These are phyloP conservation scores for Alloteropsis semialata DNA, from an alignment of 176 grass and related monocot species.

Conservation along the genomic window DNA sequence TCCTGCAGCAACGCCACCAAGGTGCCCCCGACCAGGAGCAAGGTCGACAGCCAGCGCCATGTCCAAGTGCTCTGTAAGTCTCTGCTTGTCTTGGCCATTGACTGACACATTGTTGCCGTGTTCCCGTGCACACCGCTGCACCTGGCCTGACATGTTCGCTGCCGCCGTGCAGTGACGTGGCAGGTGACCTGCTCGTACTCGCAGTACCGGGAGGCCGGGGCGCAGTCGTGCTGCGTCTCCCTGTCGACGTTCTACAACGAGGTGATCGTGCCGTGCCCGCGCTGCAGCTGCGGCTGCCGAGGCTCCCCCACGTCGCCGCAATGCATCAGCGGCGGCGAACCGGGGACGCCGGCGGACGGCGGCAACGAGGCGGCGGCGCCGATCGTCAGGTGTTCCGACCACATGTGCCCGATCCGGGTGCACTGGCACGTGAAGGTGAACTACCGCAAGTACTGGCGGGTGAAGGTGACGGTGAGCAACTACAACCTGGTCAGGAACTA, in stretches of 20 bases:
- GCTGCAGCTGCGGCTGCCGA: constrained; percentile 53
- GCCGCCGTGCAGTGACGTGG: constrained; percentile 61
- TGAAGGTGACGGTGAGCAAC: constrained; percentile 64
- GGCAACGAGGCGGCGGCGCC: not conserved
- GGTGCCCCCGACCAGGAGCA: constrained; percentile 41
- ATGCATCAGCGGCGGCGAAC: constrained; percentile 35
- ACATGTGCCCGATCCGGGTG: constrained; percentile 75
- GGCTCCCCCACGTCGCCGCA: not conserved
- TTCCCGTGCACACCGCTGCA: not conserved
- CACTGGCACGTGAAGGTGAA: constrained; percentile 81
- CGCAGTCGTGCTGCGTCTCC: constrained; percentile 64
- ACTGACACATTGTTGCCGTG: not conserved
- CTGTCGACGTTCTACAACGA: constrained; percentile 64
- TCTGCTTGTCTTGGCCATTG: not conserved
- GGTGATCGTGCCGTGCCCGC: constrained; percentile 58
- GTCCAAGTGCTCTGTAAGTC: constrained; percentile 50
- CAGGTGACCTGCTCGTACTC: constrained; percentile 65
- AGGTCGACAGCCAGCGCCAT: constrained; percentile 5
- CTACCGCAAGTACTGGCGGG: constrained; percentile 72
- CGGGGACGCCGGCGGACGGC: not conserved
- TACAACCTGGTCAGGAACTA: constrained; percentile 60
- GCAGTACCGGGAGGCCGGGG: constrained; percentile 53
- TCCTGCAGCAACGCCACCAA: constrained; percentile 54
- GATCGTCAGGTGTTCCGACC: constrained; percentile 43
- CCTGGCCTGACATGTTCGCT: not conserved